These are phyloP conservation scores for Akanthomyces lecanii DNA, from an alignment of 2,329 filamentous ascomycete species.

Conservation along the genomic window DNA sequence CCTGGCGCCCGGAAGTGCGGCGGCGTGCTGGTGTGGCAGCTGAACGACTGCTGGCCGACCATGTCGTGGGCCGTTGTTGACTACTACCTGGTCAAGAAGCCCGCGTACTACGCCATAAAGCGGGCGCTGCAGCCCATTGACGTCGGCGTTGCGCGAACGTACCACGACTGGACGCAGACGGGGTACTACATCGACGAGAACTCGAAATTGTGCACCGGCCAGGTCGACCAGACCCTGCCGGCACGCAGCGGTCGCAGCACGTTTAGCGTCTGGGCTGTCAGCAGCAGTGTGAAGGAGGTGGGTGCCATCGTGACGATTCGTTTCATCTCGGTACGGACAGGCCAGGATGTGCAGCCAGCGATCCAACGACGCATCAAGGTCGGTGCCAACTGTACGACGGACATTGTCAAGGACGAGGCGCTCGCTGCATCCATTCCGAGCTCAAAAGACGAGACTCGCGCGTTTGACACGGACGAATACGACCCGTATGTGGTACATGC, in stretches of 20 bases:
- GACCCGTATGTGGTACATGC: conserved; percentile 46
- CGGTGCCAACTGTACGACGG: conserved; percentile 36
- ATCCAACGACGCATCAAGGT: conserved; percentile 25
- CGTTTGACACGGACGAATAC: conserved; percentile 34
- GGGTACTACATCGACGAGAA: conserved; percentile 20
- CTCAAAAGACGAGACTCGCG: conserved; percentile 15
- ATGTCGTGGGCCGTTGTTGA: conserved; percentile 64
- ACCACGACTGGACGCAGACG: conserved; percentile 39
- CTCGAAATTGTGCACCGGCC: conserved; percentile 29
- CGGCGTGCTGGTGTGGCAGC: conserved; percentile 63
- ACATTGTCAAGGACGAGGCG: conserved; percentile 26
- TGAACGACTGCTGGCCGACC: conserved; percentile 68
- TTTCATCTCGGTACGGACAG: conserved; percentile 40
- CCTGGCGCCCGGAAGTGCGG: conserved; percentile 55
- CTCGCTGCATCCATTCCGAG: conserved; percentile 18
- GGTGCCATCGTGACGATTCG: conserved; percentile 30
- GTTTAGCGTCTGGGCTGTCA: conserved; percentile 44
- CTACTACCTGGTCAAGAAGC: conserved; percentile 60
- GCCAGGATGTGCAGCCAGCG: conserved; percentile 30
- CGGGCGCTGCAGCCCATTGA: conserved; percentile 57
- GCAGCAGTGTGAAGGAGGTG: conserved; percentile 25
- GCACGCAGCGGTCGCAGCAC: conserved; percentile 30
- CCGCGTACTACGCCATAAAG: conserved; percentile 48
- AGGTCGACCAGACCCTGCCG: conserved; percentile 37
- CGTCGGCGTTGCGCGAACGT: conserved; percentile 49